Conservation (phyloP, 2,329 filamentous ascomycete species). For the Cadophora sp. region DNA sequence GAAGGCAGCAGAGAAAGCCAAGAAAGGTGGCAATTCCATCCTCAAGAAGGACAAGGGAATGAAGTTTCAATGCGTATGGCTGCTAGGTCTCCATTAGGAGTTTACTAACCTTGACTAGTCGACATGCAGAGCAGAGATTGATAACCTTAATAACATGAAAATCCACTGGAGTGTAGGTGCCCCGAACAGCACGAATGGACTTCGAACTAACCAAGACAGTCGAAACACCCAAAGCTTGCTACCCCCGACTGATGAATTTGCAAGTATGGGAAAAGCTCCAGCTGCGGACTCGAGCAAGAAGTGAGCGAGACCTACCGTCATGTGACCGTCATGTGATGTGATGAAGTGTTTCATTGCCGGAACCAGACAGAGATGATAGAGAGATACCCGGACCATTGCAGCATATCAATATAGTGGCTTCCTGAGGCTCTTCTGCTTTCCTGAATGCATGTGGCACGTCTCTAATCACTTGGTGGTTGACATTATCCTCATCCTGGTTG, state of each 20-base stretch:
- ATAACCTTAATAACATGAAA: constrained; percentile 19
- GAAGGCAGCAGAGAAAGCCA: constrained; percentile 11
- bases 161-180: constrained; percentile 20
- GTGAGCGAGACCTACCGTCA: not conserved
- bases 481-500: no score
- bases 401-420: not conserved
- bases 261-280: constrained; percentile 12
- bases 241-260: constrained; percentile 10
- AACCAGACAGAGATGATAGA: constrained; percentile 1
- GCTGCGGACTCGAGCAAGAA: constrained; percentile 5
- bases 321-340: not conserved
- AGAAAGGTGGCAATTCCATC: constrained; percentile 18
- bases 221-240: constrained; percentile 18
- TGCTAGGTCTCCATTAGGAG: no score
- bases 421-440: not conserved
- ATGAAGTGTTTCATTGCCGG: not conserved
- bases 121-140: constrained; percentile 18
- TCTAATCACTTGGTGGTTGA: no score
- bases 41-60: constrained; percentile 23
- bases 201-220: not conserved
- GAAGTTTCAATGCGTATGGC: constrained; percentile 17
- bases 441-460: not conserved
- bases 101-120: constrained; percentile 2
- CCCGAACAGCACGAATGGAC: not conserved
- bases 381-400: constrained; percentile 8